phyloP scores from a whole-genome alignment of 192 early-diverging fungal genomes.

The Entomortierella chlamydospora region DNA sequence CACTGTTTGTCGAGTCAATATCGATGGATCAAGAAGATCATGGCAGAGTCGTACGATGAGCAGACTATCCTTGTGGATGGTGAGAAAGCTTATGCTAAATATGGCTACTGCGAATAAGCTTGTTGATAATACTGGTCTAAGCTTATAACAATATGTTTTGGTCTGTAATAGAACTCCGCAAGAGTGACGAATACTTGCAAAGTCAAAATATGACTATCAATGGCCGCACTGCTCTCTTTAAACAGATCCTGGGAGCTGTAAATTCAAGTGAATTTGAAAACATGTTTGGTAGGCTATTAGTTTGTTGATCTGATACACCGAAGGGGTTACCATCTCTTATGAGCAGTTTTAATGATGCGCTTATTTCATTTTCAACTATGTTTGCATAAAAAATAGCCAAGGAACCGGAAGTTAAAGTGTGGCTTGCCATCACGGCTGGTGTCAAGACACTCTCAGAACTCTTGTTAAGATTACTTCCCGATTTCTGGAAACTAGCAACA shows the following conservation, averaged over 20 bases:
- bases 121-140: too few species aligned
- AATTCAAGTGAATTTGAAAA: conserved; percentile 49
- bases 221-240: conserved; percentile 36
- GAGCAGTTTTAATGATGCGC: neutral
- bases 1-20: conserved; percentile 91
- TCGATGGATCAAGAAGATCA: conserved; percentile 83
- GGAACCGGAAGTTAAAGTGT: conserved; percentile 74
- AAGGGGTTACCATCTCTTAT: too few species aligned
- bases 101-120: too few species aligned
- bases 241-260: conserved; percentile 37
- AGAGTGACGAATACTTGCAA: conserved; percentile 38
- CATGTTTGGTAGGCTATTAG: conserved; percentile 25
- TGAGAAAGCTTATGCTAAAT: conserved; percentile 5
- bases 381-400: conserved; percentile 56
- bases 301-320: neutral
- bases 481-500: conserved; percentile 93
- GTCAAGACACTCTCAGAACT: conserved; percentile 84
- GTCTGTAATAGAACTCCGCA: conserved; percentile 59
- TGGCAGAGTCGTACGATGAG: conserved; percentile 75
- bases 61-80: conserved; percentile 62
- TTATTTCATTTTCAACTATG: neutral
- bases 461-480: conserved; percentile 79
- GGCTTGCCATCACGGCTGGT: conserved; percentile 75
- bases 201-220: conserved; percentile 27
- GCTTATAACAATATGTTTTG: neutral